Evolutionary conservation across 1,284 basidiomycete species (phyloP).

Genomic region (Sanghuangporus baumii): DNA sequence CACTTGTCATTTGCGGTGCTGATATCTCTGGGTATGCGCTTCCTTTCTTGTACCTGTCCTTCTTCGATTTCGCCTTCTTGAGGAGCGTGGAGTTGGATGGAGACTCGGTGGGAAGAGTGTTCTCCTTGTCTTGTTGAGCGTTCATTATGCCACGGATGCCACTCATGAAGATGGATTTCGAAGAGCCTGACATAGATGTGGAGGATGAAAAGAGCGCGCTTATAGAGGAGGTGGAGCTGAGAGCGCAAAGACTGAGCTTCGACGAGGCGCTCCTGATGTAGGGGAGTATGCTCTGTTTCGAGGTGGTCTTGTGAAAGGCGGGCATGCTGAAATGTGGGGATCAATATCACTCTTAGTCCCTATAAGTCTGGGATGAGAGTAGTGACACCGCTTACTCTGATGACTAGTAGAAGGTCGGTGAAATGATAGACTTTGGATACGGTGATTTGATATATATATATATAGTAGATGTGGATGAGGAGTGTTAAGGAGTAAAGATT

Average conservation of each 20-base stretch:
- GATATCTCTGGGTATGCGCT: constrained; percentile 12
- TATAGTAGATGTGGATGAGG: neutral
- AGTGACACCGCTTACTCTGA: neutral
- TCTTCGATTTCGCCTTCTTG: neutral
- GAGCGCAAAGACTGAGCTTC: constrained; percentile 11
- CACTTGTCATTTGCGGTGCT: constrained; percentile 8
- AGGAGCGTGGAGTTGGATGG: neutral
- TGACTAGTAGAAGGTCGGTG: neutral
- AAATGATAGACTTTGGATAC: neutral
- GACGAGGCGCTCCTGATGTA: constrained; percentile 13
- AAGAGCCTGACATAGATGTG: neutral
- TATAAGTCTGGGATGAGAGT: neutral
- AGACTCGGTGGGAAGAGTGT: neutral
- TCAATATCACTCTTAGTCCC: neutral
- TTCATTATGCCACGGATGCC: neutral
- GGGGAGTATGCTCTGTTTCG: constrained; percentile 2
- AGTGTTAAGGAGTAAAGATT: neutral
- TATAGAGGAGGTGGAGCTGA: constrained; percentile 14
- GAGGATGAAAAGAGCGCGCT: constrained; percentile 10
- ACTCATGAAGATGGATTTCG: constrained; percentile 8
- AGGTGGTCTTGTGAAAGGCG: constrained; percentile 8
- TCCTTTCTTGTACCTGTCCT: neutral
- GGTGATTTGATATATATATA: neutral
- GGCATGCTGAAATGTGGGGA: constrained; percentile 4
- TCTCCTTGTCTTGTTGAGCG: constrained; percentile 1